Evolutionary conservation across 2,329 filamentous ascomycete genomes (phyloP), one percentile per base, ranked within the genome.

Genomic region (Exophiala oligosperma): DNA sequence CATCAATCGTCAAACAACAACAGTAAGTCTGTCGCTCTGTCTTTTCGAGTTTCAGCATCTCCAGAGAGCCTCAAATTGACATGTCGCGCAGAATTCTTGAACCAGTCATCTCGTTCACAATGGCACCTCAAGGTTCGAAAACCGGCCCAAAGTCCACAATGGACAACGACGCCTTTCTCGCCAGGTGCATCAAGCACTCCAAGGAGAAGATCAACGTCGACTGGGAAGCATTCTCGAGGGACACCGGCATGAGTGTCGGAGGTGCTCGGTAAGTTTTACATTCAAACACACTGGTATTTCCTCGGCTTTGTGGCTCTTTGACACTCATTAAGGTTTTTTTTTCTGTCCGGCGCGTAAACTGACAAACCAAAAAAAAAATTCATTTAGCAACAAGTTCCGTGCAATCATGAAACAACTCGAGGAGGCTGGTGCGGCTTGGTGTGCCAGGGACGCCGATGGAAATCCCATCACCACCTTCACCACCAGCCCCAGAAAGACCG

Each of bases 321-420:
- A 17, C 17, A 17, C 17, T 17, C 17, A 1, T 17, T 17, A 17
- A 17, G 17, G 17, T 17, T 17, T 17, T 17, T 17, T 17, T 17
- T 17, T 17, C 1, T 17, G 17, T 17, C 17, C 17, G 17, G 17
- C 17, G 17, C 17, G 1, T 17, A 17, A 17, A 17, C 17, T 17
- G 17, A 17, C 17, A 17, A 17, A 17, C 17, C 17, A 1, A 1
- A 17, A 17, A 17, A 17, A 17, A 17, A 17, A 17, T 17, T 17
- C 17, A 17, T 17, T 17, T 29, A 67, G 65, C 24, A 67, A 67
- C 61, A 67, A 67, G 48, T 64, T 56, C 40, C 64, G 64, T 40
- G 21, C n/a, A 3, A 47, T 66, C 46, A 61, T 64, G 51, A 65
- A 61, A 43, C 40, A 57, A 14, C 40, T 67, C 21, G 60, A 62